Percentiles rank a stretch among this genome's conserved stretches.
Evolutionary conservation across 164 flowering plant species (phyloP).

Genomic region (Sedum album): DNA sequence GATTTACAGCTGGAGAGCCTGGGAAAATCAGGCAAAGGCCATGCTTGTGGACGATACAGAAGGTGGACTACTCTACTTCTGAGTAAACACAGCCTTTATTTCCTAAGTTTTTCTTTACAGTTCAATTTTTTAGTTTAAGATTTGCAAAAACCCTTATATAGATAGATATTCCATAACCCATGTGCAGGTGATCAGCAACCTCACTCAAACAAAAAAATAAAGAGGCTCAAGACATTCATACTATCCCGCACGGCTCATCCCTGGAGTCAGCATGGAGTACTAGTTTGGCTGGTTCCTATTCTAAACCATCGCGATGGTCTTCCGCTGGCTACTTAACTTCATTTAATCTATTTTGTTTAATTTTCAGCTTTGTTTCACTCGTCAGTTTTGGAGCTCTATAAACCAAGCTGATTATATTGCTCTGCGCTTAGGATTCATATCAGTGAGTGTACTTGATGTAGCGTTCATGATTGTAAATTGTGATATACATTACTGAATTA

Average conservation of each 20-base stretch:
- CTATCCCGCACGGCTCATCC: slow-evolving; percentile 70
- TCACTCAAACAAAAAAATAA: slow-evolving; percentile 19
- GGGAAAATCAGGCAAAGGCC: slow-evolving; percentile 69
- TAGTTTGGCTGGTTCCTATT: slow-evolving; percentile 70
- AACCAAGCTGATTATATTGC: slow-evolving; percentile 76
- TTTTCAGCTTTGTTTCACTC: slow-evolving; percentile 77
- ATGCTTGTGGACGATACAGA: slow-evolving; percentile 27
- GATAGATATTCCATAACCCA: background rate
- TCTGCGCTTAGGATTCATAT: slow-evolving; percentile 70
- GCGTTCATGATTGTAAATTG: background rate
- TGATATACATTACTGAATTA: too few species aligned
- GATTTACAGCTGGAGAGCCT: slow-evolving; percentile 83
- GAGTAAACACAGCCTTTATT: slow-evolving; percentile 4
- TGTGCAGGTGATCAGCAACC: slow-evolving; percentile 22
- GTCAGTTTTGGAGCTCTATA: slow-evolving; percentile 83
- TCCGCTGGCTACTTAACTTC: too few species aligned
- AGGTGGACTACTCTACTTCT: slow-evolving; percentile 23
- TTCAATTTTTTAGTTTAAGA: background rate
- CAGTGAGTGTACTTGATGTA: slow-evolving; percentile 32
- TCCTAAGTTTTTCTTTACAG: background rate
- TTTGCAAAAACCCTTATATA: background rate
- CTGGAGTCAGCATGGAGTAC: slow-evolving; percentile 65
- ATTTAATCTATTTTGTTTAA: background rate
- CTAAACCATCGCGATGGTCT: background rate
- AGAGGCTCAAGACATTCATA: slow-evolving; percentile 50